These are phyloP conservation scores for Vitis amurensis DNA, from an alignment of 164 flowering plant species.

Conservation along the genomic window DNA sequence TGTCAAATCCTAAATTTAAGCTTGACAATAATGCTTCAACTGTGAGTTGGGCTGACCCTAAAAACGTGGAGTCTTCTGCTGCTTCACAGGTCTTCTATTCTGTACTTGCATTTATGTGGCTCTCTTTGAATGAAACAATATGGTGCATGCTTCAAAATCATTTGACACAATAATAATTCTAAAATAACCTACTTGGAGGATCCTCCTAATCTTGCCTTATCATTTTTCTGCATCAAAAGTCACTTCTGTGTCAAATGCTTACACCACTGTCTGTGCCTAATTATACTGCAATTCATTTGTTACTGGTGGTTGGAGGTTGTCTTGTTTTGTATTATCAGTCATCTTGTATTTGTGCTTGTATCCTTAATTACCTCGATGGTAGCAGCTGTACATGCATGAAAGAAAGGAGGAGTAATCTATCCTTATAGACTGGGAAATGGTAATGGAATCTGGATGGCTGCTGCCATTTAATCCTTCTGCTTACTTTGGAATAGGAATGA, in stretches of 20 bases:
- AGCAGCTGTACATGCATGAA: background rate
- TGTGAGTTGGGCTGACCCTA: conserved; percentile 94
- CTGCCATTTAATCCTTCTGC: background rate
- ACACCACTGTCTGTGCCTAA: too few species aligned
- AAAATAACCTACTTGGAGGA: background rate
- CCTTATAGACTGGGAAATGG: background rate
- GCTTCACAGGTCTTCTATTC: conserved; percentile 62
- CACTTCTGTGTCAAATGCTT: too few species aligned
- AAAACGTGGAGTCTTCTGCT: conserved; percentile 64
- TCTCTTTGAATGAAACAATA: background rate
- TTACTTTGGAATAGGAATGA: too few species aligned
- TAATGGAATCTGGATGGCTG: background rate
- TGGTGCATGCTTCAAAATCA: background rate
- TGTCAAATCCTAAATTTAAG: conserved; percentile 78
- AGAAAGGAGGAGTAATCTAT: background rate
- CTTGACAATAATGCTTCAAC: conserved; percentile 80
- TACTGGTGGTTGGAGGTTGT: too few species aligned
- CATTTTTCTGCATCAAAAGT: too few species aligned
- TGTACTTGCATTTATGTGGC: background rate
- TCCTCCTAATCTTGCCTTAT: background rate
- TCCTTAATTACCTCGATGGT: too few species aligned
- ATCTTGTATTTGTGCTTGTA: too few species aligned
- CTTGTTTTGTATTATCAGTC: too few species aligned
- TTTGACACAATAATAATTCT: too few species aligned
- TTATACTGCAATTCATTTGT: too few species aligned